These are phyloP conservation scores for Mayamaea pseudoterrestris DNA, from an alignment of 108 stramenopile genomes.

Conservation along the genomic window DNA sequence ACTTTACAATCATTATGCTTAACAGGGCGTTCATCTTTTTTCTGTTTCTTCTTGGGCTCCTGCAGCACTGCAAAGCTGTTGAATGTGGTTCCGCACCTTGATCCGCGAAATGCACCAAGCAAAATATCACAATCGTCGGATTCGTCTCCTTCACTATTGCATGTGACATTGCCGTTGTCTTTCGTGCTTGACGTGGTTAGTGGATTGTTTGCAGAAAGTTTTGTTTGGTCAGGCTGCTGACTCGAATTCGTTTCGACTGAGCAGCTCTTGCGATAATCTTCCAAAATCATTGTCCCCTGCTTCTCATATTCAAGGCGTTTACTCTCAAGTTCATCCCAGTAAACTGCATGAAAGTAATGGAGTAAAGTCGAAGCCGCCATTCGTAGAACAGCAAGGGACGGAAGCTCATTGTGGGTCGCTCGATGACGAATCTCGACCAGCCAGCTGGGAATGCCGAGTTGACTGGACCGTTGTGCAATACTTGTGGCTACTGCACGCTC, in stretches of 20 bases:
- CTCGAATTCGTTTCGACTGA: neutral
- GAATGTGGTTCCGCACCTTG: slow-evolving; percentile 11
- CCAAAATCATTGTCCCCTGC: neutral
- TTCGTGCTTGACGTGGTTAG: too few species aligned
- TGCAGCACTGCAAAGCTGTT: slow-evolving; percentile 4
- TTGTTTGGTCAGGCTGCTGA: neutral
- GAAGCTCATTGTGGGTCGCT: slow-evolving; percentile 65
- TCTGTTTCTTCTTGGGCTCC: slow-evolving; percentile 2
- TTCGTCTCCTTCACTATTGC: neutral
- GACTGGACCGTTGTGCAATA: slow-evolving; percentile 43
- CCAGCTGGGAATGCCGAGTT: slow-evolving; percentile 69
- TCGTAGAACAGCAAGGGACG: slow-evolving; percentile 45
- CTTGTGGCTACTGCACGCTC: slow-evolving; percentile 33
- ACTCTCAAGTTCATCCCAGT: slow-evolving; percentile 36
- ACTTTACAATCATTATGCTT: slow-evolving; percentile 2
- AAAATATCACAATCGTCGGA: neutral
- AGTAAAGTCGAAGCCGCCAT: slow-evolving; percentile 50
- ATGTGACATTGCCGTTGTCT: neutral
- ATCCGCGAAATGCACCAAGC: slow-evolving; percentile 14
- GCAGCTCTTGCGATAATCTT: slow-evolving; percentile 5
- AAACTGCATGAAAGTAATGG: slow-evolving; percentile 42
- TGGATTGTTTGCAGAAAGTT: neutral
- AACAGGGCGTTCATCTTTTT: slow-evolving; percentile 3
- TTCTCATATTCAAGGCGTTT: neutral
- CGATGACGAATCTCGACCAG: slow-evolving; percentile 77